Conservation (phyloP, 1,284 basidiomycete species). For the Ustanciosporium gigantosporum region DNA sequence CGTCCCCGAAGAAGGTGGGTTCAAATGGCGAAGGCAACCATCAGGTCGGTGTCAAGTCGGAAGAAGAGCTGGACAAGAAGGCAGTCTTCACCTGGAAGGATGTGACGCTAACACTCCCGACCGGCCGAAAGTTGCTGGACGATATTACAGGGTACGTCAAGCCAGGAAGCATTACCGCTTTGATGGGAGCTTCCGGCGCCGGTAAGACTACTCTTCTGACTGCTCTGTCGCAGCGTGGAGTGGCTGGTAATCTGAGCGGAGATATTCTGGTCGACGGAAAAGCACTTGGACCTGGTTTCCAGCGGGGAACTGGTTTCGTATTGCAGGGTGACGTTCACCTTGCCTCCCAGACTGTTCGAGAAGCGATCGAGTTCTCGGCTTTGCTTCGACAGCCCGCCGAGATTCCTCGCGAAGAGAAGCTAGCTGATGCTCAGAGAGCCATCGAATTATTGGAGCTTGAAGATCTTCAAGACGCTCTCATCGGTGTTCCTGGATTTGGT, state of each 20-base stretch:
- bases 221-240: slow-evolving; percentile 75
- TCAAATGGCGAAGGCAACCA: background rate
- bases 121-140: slow-evolving; percentile 70
- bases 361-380: slow-evolving; percentile 51
- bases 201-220: slow-evolving; percentile 71
- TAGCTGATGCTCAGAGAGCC: slow-evolving; percentile 33
- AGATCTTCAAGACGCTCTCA: slow-evolving; percentile 43
- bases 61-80: slow-evolving; percentile 27
- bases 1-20: slow-evolving; percentile 1
- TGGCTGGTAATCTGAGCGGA: slow-evolving; percentile 75
- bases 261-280: slow-evolving; percentile 78
- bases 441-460: slow-evolving; percentile 49
- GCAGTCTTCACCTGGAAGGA: slow-evolving; percentile 63
- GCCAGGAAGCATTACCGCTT: slow-evolving; percentile 74
- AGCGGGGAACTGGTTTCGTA: slow-evolving; percentile 68
- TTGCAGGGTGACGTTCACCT: slow-evolving; percentile 70
- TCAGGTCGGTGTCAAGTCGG: slow-evolving; percentile 28
- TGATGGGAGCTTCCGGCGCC: slow-evolving; percentile 75
- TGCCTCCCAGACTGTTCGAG: slow-evolving; percentile 45
- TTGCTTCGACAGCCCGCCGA: slow-evolving; percentile 47
- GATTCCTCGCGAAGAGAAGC: slow-evolving; percentile 37
- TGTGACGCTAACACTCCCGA: slow-evolving; percentile 64
- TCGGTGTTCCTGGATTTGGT: slow-evolving; percentile 46
- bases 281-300: slow-evolving; percentile 73
- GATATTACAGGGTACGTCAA: slow-evolving; percentile 80